A percentile compares a stretch with the other conserved stretches of the same genome.
phyloP scores from a whole-genome alignment of 2,329 filamentous ascomycete genomes.

The Myotisia sp. region DNA sequence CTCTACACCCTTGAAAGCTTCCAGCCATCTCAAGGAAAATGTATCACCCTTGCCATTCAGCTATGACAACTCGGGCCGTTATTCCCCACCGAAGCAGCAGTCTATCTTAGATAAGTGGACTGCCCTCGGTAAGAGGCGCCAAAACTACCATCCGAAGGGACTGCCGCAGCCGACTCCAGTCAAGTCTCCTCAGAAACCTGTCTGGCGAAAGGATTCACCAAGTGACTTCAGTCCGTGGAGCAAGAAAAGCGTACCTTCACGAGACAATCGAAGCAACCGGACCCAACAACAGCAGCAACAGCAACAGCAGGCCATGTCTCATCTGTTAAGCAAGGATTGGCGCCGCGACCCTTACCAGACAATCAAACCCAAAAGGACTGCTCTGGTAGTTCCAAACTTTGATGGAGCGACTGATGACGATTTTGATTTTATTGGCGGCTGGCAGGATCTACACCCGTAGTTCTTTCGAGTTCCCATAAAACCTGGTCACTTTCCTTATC shows the following conservation, averaged over 20 bases:
- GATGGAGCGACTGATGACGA: slow-evolving; percentile 41
- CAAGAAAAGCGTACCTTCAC: slow-evolving; percentile 20
- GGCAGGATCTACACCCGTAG: slow-evolving; percentile 57
- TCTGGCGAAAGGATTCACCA: slow-evolving; percentile 31
- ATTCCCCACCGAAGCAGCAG: slow-evolving; percentile 43
- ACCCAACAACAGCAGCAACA: slow-evolving; percentile 18
- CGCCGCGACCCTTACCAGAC: slow-evolving; percentile 27
- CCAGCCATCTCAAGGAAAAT: slow-evolving; percentile 22
- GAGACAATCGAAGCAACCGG: slow-evolving; percentile 4
- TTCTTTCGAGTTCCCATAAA: slow-evolving; percentile 15
- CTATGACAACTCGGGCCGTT: slow-evolving; percentile 36
- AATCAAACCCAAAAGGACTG: slow-evolving; percentile 19
- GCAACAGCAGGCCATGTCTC: no score
- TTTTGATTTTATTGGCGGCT: slow-evolving; percentile 90
- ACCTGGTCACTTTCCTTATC: slow-evolving; percentile 11
- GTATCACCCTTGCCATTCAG: not conserved
- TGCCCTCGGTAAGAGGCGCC: slow-evolving; percentile 68
- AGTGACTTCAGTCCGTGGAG: slow-evolving; percentile 24
- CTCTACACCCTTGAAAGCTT: slow-evolving; percentile 60
- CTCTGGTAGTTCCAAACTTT: slow-evolving; percentile 14
- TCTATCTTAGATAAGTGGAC: slow-evolving; percentile 67
- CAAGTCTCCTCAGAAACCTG: slow-evolving; percentile 29
- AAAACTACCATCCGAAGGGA: slow-evolving; percentile 46
- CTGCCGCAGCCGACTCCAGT: slow-evolving; percentile 37
- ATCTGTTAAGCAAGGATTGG: slow-evolving; percentile 33